Percentiles rank a stretch among this genome's conserved stretches.
Evolutionary conservation across 306 rosid species (phyloP).

Genomic region (Lotus japonicus): DNA sequence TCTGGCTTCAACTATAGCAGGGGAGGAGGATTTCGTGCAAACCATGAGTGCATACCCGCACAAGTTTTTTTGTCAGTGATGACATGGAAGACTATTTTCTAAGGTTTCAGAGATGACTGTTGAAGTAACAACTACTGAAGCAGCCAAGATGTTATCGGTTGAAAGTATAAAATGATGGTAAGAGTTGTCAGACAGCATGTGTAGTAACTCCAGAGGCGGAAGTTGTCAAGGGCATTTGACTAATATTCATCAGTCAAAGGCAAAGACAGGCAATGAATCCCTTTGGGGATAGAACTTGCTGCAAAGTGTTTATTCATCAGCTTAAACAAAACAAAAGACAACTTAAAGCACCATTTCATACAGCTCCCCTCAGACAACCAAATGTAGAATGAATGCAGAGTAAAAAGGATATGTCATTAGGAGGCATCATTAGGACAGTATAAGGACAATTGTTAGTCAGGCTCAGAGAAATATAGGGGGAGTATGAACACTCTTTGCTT

Average conservation of each 20-base stretch:
- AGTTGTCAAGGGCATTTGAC: conserved; percentile 93
- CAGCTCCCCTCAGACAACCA: too few species aligned
- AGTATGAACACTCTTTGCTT: too few species aligned
- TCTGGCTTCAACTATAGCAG: conserved; percentile 94
- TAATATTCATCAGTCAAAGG: conserved; percentile 98
- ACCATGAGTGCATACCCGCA: conserved; percentile 99
- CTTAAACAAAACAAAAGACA: too few species aligned
- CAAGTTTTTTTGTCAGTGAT: conserved; percentile 96
- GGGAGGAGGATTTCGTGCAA: conserved; percentile 81
- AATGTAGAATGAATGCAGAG: too few species aligned
- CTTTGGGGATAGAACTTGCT: conserved; percentile 85
- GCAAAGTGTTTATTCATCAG: too few species aligned
- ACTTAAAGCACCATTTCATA: too few species aligned
- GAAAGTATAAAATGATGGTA: conserved; percentile 85
- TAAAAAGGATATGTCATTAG: too few species aligned
- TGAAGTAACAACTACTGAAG: conserved; percentile 94
- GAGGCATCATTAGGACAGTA: too few species aligned
- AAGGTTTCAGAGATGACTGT: conserved; percentile 75
- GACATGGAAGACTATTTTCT: conserved; percentile 87
- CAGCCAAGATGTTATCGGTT: conserved; percentile 95
- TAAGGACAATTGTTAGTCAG: too few species aligned
- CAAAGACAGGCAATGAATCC: conserved; percentile 88
- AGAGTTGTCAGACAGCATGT: conserved; percentile 72
- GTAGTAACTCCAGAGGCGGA: conserved; percentile 93
- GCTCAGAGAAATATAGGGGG: too few species aligned